Evolutionary conservation across 2,329 filamentous ascomycete genomes (phyloP).

Genomic region (Aspergillus sp.): DNA sequence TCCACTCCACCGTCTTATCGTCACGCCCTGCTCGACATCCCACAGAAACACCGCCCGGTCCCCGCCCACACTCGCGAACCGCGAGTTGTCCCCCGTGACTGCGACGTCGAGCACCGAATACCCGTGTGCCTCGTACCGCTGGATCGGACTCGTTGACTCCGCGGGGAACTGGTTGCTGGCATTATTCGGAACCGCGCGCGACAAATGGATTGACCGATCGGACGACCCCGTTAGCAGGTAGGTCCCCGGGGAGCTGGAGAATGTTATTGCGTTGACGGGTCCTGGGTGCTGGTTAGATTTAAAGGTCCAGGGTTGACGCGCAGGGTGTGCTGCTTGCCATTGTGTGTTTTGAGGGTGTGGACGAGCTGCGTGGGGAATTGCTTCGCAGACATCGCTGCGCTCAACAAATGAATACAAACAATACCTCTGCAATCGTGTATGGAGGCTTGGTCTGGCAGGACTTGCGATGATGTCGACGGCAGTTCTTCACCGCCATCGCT

Average conservation of each 20-base stretch:
- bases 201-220: conserved; percentile 77
- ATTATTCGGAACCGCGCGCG: conserved; percentile 51
- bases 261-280: conserved; percentile 63
- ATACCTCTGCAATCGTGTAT: too few relatives aligned
- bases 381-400: conserved; percentile 19
- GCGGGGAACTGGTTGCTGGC: conserved; percentile 25
- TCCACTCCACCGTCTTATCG: conserved; percentile 64
- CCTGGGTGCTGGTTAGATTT: conserved; percentile 36
- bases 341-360: conserved; percentile 40
- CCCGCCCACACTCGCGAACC: conserved; percentile 79
- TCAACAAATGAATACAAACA: neutral
- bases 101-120: conserved; percentile 81
- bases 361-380: conserved; percentile 32
- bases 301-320: neutral
- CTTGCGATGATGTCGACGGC: neutral
- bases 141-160: conserved; percentile 55
- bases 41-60: conserved; percentile 88
- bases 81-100: conserved; percentile 66
- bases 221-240: conserved; percentile 79
- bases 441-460: neutral
- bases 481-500: neutral
- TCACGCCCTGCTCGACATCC: conserved; percentile 78
- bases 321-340: conserved; percentile 21
- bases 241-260: conserved; percentile 63
- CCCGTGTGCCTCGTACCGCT: conserved; percentile 81